Base-by-base conservation (phyloP, 2,329 filamentous ascomycete species). In the Neoscytalidium dimidiatum region DNA sequence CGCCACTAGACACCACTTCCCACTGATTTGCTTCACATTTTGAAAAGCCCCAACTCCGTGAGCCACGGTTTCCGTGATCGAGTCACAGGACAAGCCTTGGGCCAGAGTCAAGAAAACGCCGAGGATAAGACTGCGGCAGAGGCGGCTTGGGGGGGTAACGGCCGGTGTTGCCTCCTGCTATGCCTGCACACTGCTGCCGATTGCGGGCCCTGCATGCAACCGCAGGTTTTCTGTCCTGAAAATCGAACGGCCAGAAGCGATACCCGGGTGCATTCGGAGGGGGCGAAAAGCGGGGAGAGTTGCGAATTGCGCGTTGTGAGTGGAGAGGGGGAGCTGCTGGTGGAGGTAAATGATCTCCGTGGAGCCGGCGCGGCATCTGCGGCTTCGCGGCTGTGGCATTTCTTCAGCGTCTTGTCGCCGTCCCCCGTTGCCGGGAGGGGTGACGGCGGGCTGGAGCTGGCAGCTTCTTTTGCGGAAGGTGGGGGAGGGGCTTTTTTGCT, bases 331-430 rank as follows among this genome's bases (percentile, higher is more conserved):
- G 3, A 3, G 8, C 14, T 26, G n/a, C 8, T 9, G 38, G 53
- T 31, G 41, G 41, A 46, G 35, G 41, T 60, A 41, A 28, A 41
- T 46, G 56, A 60, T 60, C 56, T 43, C 41, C 56, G 56, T 60
- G 56, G 56, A 60, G 56, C 56, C 56, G 56, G 56, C 56, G 56
- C 56, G 56, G 56, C 56, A 60, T 60, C 56, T 46, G 38, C 41
- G 56, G 56, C 56, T 46, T 44, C n/a, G 41, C 56, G 56, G 56
- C 17, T 60, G 56, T 60, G 56, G 56, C 56, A 60, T 33, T 60
- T 60, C 56, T 60, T 60, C 53, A 58, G 26, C 35, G 35, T 28
- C 38, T 58, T 58, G 53, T 58, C 56, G 38, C 53, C n/a, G 21
- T 43, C 17, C 44, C 35, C 26, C 14, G 14, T 17, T 41, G 38